Percentiles rank a stretch among this genome's conserved stretches.
phyloP scores from a whole-genome alignment of 345 rosid species.

The Odontarrhena argentea region DNA sequence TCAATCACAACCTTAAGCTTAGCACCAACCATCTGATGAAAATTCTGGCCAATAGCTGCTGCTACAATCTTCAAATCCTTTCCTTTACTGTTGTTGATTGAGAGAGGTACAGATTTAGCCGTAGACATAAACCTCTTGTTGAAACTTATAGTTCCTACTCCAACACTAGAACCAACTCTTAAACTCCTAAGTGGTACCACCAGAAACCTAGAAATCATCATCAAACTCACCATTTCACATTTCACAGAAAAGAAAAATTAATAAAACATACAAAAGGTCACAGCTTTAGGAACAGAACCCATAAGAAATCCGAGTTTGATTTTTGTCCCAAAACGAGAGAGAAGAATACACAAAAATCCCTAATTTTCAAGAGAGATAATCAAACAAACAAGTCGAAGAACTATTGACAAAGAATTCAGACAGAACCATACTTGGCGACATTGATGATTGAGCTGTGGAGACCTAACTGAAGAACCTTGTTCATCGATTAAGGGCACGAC shows the following conservation, averaged over 20 bases:
- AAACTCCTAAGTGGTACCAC: constrained; percentile 50
- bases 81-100: constrained; percentile 39
- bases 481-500: constrained; percentile 32
- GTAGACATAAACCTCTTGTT: constrained; percentile 45
- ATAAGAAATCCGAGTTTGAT: constrained; percentile 18
- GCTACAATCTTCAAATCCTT: constrained; percentile 44
- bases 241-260: no score
- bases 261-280: neutral
- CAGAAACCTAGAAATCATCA: constrained; percentile 40
- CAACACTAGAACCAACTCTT: constrained; percentile 41
- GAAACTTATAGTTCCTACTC: constrained; percentile 44
- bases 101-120: constrained; percentile 30
- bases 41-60: constrained; percentile 27
- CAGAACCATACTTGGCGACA: constrained; percentile 44
- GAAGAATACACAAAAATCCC: constrained; percentile 2
- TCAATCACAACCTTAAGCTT: constrained; percentile 29
- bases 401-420: neutral
- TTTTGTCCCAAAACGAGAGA: neutral
- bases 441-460: constrained; percentile 42
- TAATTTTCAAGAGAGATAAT: constrained; percentile 9
- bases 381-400: neutral
- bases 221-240: constrained; percentile 13
- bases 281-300: constrained; percentile 24
- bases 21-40: constrained; percentile 15
- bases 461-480: constrained; percentile 48